phyloP scores from a whole-genome alignment of 148 eudicot species.

The Fallopia convolvulus region DNA sequence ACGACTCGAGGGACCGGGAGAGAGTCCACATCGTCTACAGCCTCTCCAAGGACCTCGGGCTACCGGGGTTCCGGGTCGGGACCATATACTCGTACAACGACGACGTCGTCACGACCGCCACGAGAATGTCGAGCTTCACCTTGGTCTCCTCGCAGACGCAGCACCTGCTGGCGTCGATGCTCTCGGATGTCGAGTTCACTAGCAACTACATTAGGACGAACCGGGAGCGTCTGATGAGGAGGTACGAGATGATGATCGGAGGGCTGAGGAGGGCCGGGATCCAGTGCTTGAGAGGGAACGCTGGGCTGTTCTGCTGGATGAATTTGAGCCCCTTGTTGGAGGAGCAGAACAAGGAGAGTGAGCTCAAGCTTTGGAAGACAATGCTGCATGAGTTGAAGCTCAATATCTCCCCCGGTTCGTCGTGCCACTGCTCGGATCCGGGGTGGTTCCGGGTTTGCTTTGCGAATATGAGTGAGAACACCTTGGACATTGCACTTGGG shows the following conservation, averaged over 20 bases:
- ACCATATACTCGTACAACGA: slow-evolving; percentile 84
- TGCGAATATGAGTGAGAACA: slow-evolving; percentile 79
- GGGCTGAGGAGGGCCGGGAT: slow-evolving; percentile 53
- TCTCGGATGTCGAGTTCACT: slow-evolving; percentile 48
- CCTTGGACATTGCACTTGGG: slow-evolving; percentile 53
- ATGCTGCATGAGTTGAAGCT: slow-evolving; percentile 54
- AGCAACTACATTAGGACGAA: slow-evolving; percentile 49
- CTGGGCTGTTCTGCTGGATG: slow-evolving; percentile 86
- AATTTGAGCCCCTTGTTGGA: slow-evolving; percentile 50
- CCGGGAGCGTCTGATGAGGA: slow-evolving; percentile 44
- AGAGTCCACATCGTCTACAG: slow-evolving; percentile 89
- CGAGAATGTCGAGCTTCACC: slow-evolving; percentile 89
- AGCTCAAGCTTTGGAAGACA: slow-evolving; percentile 47
- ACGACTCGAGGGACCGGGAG: slow-evolving; percentile 37
- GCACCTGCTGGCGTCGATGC: slow-evolving; percentile 57
- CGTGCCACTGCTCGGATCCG: slow-evolving; percentile 73
- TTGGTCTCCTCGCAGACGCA: slow-evolving; percentile 88
- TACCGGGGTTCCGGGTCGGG: slow-evolving; percentile 83
- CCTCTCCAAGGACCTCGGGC: slow-evolving; percentile 79
- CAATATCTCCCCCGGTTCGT: slow-evolving; percentile 72
- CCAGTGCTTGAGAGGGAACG: slow-evolving; percentile 70
- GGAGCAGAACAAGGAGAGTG: slow-evolving; percentile 37
- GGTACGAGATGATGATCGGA: slow-evolving; percentile 54
- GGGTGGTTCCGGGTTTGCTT: slow-evolving; percentile 94
- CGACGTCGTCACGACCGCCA: slow-evolving; percentile 69